Percentiles rank a stretch among this genome's conserved stretches.
phyloP scores from a whole-genome alignment of 345 rosid species.

The Hibiscus tridactylites region DNA sequence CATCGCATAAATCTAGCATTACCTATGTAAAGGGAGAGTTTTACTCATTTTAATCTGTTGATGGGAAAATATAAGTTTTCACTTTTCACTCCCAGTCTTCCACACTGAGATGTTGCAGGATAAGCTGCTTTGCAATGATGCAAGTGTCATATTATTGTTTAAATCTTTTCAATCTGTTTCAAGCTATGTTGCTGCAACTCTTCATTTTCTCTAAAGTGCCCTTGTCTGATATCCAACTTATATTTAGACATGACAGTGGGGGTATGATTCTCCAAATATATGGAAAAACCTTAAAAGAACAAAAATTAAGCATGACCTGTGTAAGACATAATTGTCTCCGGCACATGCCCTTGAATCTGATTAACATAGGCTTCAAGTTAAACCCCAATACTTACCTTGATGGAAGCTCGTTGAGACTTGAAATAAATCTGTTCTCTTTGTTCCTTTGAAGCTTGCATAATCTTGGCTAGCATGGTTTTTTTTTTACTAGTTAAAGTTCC shows the following conservation, averaged over 20 bases:
- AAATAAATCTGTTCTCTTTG: too few species aligned
- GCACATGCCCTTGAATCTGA: background rate
- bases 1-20: background rate
- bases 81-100: background rate
- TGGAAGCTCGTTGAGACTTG: background rate
- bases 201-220: background rate
- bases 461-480: too few species aligned
- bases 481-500: too few species aligned
- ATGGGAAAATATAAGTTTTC: background rate
- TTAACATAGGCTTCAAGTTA: background rate
- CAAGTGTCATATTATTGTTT: background rate
- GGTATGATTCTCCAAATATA: background rate
- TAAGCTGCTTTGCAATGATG: background rate
- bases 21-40: background rate
- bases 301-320: background rate
- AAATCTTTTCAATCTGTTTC: background rate
- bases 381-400: background rate
- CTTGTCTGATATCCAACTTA: background rate
- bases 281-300: background rate
- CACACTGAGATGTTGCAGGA: background rate
- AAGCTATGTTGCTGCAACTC: background rate
- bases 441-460: too few species aligned
- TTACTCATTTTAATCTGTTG: background rate
- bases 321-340: background rate
- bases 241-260: background rate